Conservation (phyloP, 305 asterid genomes). For the Fraxinus latifolia region DNA sequence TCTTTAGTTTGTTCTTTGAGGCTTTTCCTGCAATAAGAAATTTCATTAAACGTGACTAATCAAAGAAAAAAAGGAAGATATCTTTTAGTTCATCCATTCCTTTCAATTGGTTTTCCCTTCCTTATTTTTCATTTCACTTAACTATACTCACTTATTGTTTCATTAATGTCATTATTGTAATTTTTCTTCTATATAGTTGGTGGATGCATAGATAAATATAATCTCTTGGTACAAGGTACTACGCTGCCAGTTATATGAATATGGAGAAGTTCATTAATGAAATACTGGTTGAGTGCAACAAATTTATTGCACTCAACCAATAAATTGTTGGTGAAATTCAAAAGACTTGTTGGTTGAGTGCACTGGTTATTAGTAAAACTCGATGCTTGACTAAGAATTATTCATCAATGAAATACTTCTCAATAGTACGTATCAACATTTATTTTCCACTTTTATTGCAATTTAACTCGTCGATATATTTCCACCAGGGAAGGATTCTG, state of each 20-base stretch:
- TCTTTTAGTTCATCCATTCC: not conserved
- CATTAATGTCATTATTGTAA: not conserved
- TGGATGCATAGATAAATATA: not conserved
- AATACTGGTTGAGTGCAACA: too few relatives aligned
- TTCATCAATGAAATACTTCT: slow-evolving; percentile 3
- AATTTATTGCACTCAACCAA: too few relatives aligned
- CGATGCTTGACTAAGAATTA: slow-evolving; percentile 5
- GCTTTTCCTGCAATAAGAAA: not conserved
- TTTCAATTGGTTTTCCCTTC: not conserved
- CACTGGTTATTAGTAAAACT: slow-evolving; percentile 7
- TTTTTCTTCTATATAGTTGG: not conserved
- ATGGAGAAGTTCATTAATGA: not conserved
- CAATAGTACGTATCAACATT: not conserved
- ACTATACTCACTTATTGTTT: not conserved
- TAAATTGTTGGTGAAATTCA: not conserved
- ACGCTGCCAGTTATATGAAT: not conserved
- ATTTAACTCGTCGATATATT: slow-evolving; percentile 10
- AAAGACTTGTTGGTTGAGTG: not conserved
- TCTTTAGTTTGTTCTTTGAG: not conserved
- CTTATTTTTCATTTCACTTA: slow-evolving; percentile 1
- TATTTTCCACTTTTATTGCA: not conserved
- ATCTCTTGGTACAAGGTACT: not conserved
- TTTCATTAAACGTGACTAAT: not conserved
- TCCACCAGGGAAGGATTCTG: slow-evolving; percentile 34
- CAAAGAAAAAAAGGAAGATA: not conserved